A percentile compares a stretch with the other conserved stretches of the same genome.
Conservation (phyloP, 352 stramenopile species). For the Globisporangium recalcitrans region DNA sequence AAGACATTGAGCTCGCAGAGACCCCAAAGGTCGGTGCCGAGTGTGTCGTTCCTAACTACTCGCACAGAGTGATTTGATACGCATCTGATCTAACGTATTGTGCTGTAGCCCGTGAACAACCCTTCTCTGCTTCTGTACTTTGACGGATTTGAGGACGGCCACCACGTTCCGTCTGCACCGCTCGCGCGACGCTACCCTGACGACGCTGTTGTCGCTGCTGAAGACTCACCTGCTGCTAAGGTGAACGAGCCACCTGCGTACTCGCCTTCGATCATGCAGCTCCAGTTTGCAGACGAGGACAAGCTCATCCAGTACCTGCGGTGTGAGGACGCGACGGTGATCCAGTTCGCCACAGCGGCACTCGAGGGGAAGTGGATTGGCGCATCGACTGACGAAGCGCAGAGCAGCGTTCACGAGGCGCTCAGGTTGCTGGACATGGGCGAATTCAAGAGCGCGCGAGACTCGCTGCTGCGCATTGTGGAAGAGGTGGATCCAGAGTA, state of each 20-base stretch:
- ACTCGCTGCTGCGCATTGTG: constrained; percentile 45
- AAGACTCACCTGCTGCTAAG: neutral
- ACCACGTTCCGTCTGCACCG: constrained; percentile 54
- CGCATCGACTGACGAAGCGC: constrained; percentile 41
- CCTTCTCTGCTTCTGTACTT: constrained; percentile 71
- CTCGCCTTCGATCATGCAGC: constrained; percentile 61
- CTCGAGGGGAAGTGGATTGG: constrained; percentile 72
- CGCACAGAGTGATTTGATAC: neutral
- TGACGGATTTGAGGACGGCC: constrained; percentile 57
- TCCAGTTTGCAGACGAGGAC: constrained; percentile 64
- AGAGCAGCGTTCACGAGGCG: constrained; percentile 33
- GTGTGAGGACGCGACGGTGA: constrained; percentile 59
- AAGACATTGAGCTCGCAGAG: constrained; percentile 36
- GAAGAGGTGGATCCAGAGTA: constrained; percentile 38
- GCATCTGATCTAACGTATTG: neutral
- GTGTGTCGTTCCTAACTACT: neutral
- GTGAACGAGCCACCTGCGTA: constrained; percentile 7
- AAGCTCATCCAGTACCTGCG: constrained; percentile 60
- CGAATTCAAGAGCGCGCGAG: constrained; percentile 33
- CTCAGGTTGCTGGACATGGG: constrained; percentile 39
- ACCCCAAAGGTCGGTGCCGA: constrained; percentile 35
- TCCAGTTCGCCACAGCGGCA: constrained; percentile 64
- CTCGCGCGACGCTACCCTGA: constrained; percentile 59
- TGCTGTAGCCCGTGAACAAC: constrained; percentile 46
- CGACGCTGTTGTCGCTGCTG: constrained; percentile 25